phyloP scores from a whole-genome alignment of 768 basidiomycete species.

The Lactarius akahatsu region DNA sequence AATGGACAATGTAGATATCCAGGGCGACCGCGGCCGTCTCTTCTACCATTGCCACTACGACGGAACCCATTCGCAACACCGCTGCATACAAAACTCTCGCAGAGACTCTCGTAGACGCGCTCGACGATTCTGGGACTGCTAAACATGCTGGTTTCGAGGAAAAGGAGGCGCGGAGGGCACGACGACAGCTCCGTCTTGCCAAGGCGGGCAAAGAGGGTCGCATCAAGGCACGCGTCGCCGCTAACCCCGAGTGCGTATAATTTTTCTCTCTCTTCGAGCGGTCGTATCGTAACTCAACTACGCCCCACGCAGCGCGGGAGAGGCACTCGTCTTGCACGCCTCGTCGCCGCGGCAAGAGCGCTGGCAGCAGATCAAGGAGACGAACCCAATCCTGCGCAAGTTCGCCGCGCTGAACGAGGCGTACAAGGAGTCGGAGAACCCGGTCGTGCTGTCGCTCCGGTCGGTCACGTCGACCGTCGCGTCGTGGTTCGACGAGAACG shows the following conservation, averaged over 20 bases:
- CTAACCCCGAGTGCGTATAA: constrained; percentile 77
- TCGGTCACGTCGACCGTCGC: constrained; percentile 83
- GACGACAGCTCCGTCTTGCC: constrained; percentile 75
- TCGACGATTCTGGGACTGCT: constrained; percentile 91
- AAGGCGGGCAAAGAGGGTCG: constrained; percentile 79
- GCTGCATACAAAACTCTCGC: constrained; percentile 90
- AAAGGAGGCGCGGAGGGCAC: constrained; percentile 80
- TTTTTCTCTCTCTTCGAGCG: background rate
- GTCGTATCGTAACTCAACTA: background rate
- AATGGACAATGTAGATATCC: constrained; percentile 58
- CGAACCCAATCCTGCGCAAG: constrained; percentile 70
- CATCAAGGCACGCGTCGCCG: constrained; percentile 56
- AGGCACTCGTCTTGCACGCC: constrained; percentile 80
- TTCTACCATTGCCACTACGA: constrained; percentile 79
- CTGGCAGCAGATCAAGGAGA: constrained; percentile 78
- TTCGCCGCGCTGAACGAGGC: constrained; percentile 59
- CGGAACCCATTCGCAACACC: constrained; percentile 96
- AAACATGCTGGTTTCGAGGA: constrained; percentile 97
- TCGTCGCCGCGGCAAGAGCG: constrained; percentile 74
- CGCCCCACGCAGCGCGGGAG: constrained; percentile 68
- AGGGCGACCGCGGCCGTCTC: constrained; percentile 85
- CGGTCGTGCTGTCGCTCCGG: constrained; percentile 77
- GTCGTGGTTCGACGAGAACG: constrained; percentile 94
- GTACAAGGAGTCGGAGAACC: constrained; percentile 93
- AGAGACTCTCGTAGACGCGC: constrained; percentile 85